Percentiles rank a stretch among this genome's conserved stretches.
phyloP scores from a whole-genome alignment of 2,329 filamentous ascomycete genomes.

The Akanthomyces dipterigenus region DNA sequence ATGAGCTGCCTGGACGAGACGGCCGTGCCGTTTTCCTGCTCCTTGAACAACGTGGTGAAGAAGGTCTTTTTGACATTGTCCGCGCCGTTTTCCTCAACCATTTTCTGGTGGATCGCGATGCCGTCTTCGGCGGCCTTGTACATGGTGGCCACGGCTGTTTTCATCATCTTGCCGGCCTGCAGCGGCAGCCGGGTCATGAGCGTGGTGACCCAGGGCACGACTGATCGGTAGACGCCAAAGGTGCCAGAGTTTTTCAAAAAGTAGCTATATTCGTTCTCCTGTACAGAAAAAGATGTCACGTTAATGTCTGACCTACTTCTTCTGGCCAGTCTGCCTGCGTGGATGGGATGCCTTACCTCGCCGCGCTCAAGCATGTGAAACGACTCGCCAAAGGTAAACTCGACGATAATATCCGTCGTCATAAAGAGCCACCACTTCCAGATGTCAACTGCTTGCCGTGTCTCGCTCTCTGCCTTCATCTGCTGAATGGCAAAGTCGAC shows the following conservation, averaged over 20 bases:
- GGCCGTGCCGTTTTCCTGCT: slow-evolving; percentile 20
- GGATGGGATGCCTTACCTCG: not conserved
- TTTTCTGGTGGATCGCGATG: slow-evolving; percentile 1
- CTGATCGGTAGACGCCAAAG: slow-evolving; percentile 3
- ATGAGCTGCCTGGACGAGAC: slow-evolving; percentile 26
- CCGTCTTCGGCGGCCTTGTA: not conserved
- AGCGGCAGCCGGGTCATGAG: not conserved
- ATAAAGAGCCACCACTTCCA: slow-evolving; percentile 19
- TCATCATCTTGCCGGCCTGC: not conserved
- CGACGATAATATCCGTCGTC: slow-evolving; percentile 22
- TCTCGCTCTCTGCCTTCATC: slow-evolving; percentile 14
- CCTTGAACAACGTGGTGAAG: slow-evolving; percentile 31
- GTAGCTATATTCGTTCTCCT: slow-evolving; percentile 8
- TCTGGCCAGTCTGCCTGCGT: not conserved
- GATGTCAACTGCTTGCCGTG: slow-evolving; percentile 16
- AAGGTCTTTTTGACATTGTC: slow-evolving; percentile 21
- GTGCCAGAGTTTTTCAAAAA: not conserved
- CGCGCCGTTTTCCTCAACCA: not conserved
- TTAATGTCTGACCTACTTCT: not conserved
- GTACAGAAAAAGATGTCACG: not conserved
- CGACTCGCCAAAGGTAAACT: slow-evolving; percentile 21
- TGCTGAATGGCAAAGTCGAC: slow-evolving; percentile 17
- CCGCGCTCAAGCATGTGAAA: slow-evolving; percentile 15
- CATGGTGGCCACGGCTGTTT: not conserved
- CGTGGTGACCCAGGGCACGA: not conserved